Evolutionary conservation across 2,329 filamentous ascomycete genomes (phyloP).

Genomic region (Clonostachys chloroleuca): DNA sequence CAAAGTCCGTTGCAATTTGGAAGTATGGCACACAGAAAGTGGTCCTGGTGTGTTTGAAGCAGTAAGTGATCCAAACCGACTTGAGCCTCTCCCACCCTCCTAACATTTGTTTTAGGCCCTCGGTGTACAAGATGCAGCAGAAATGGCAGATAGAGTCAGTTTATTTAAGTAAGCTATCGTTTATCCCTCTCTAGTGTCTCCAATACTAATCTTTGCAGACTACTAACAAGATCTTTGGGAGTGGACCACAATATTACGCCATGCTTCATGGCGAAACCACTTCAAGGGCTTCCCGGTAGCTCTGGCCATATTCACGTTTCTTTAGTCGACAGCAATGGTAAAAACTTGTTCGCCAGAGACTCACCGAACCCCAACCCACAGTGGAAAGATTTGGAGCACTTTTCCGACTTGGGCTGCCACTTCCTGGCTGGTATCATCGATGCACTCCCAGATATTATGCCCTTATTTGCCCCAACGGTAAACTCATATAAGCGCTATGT

Average conservation of each 20-base stretch:
- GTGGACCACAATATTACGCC: conserved; percentile 69
- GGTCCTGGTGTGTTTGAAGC: conserved; percentile 52
- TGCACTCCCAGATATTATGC: conserved; percentile 71
- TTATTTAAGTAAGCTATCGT: conserved; percentile 58
- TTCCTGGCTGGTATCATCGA: conserved; percentile 69
- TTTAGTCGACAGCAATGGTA: conserved; percentile 56
- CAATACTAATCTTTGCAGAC: conserved; percentile 14
- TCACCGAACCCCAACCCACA: conserved; percentile 55
- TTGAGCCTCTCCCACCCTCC: conserved; percentile 38
- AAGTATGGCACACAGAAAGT: conserved; percentile 82
- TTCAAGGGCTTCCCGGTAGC: conserved; percentile 67
- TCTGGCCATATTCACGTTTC: conserved; percentile 75
- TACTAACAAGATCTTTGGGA: conserved; percentile 59
- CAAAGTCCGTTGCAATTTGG: conserved; percentile 67
- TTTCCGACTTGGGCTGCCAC: conserved; percentile 66
- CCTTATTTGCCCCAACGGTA: conserved; percentile 66
- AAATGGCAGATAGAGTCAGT: conserved; percentile 63
- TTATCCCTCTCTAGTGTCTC: conserved; percentile 9
- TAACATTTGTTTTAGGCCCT: neutral
- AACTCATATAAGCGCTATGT: conserved; percentile 76
- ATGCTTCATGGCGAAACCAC: conserved; percentile 76
- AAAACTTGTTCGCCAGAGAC: conserved; percentile 63
- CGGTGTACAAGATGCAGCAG: too few relatives aligned
- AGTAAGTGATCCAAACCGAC: conserved; percentile 37
- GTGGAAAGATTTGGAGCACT: conserved; percentile 55